Evolutionary conservation across 352 stramenopile species (phyloP), one percentile per base, ranked within the genome.

Genomic region (Pythium oligandrum): DNA sequence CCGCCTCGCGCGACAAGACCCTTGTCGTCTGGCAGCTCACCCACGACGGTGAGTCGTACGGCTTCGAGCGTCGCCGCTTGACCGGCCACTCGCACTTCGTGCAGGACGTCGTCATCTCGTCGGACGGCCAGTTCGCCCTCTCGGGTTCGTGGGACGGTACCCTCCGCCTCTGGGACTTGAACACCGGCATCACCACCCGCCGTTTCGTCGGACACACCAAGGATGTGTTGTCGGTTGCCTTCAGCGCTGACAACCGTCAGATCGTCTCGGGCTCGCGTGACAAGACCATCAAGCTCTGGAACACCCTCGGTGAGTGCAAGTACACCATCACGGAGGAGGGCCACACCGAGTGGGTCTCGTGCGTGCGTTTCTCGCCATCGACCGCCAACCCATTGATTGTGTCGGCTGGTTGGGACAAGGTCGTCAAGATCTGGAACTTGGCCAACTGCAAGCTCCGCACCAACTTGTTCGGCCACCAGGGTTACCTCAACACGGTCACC

Each of bases 241-340:
- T 99, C 82, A 98, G 88, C 64, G 90, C 93, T 11, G 96, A 99
- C 86, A 99, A 99, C 85, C 96, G 97, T 76, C 97, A 99, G 79
- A 99, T 99, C 74, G 95, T 99, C 38, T 99, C 94, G 50, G 97
- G 93, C 63, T 98, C 96, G 60, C 95, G 98, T 64, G 98, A 99
- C 85, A 98, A 98, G 83, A 98, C 95, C 53, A 98, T 99, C 78
- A 99, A 99, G 90, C 81, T 99, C 40, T 99, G 98, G 97, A 99
- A 99, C 90, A 99, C 97, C 26, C 78, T 99, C 48, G 97, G 96
- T 61, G 96, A 99, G 73, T 99, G 96, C 90, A 99, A 99, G 84
- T 99, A 98, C 88, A 99, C 95, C 35, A 98, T 99, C 76, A 93
- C 76, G 10, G 90, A 98, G 56, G 95, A 99, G 62, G 97, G 97